A percentile compares a stretch with the other conserved stretches of the same genome.
These are phyloP conservation scores for Pichia sp. DNA, from an alignment of 1,139 yeast genomes.

Conservation along the genomic window DNA sequence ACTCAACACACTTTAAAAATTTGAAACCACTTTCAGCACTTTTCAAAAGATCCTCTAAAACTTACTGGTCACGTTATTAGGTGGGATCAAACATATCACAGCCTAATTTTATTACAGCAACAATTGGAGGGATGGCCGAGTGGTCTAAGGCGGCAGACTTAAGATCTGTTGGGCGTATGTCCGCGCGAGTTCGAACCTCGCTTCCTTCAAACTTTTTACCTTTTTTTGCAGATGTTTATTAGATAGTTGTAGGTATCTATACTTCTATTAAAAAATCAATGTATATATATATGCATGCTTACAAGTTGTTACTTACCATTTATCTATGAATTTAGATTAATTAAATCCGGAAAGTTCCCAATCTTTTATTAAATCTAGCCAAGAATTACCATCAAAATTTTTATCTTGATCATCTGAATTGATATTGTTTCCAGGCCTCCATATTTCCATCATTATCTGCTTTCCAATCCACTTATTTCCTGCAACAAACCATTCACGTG, in stretches of 20 bases:
- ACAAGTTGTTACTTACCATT: background rate
- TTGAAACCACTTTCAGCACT: too few relatives aligned
- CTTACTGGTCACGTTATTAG: too few relatives aligned
- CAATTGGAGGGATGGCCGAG: slow-evolving; percentile 33
- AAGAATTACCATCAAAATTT: slow-evolving; percentile 38
- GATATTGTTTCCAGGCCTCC: slow-evolving; percentile 36
- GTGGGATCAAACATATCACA: too few relatives aligned
- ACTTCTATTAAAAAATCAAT: too few relatives aligned
- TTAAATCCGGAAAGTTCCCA: slow-evolving; percentile 40
- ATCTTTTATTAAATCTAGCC: slow-evolving; percentile 50
- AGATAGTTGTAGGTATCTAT: background rate
- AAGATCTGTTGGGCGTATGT: slow-evolving; percentile 37
- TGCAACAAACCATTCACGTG: slow-evolving; percentile 32
- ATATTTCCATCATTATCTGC: slow-evolving; percentile 47
- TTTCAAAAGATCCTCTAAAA: too few relatives aligned
- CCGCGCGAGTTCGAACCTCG: slow-evolving; percentile 44
- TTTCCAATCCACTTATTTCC: slow-evolving; percentile 49
- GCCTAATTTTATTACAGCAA: background rate
- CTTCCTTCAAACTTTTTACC: slow-evolving; percentile 5
- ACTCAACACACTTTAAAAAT: too few relatives aligned
- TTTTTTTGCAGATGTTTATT: background rate
- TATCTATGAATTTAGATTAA: slow-evolving; percentile 5
- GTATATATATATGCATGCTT: background rate
- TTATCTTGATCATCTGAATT: slow-evolving; percentile 14
- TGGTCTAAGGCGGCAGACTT: slow-evolving; percentile 36